phyloP scores from a whole-genome alignment of 768 basidiomycete genomes.

The Boletellus sp. region DNA sequence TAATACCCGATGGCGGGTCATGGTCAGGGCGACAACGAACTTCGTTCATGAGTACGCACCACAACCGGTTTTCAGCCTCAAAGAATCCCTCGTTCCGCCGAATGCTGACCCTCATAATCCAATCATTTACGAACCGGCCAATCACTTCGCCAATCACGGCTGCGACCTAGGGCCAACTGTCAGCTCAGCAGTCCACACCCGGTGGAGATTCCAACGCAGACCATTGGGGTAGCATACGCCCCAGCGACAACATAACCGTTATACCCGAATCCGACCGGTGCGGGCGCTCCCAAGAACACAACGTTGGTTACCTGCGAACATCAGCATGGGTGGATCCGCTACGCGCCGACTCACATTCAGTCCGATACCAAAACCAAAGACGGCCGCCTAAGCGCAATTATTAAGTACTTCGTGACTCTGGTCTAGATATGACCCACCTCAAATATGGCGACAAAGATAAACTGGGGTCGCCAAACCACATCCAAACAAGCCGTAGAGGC shows the following conservation, averaged over 20 bases:
- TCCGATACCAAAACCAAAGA: conserved; percentile 50
- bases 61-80: conserved; percentile 46
- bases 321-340: background rate
- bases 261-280: conserved; percentile 47
- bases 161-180: conserved; percentile 34
- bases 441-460: conserved; percentile 37
- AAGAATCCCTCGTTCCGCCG: conserved; percentile 49
- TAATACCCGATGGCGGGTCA: conserved; percentile 2
- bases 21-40: too few relatives aligned
- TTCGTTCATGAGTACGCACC: conserved; percentile 22
- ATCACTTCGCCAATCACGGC: conserved; percentile 49
- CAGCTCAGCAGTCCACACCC: background rate
- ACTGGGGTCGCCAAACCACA: conserved; percentile 49
- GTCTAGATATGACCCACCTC: conserved; percentile 27
- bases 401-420: background rate
- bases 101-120: conserved; percentile 42
- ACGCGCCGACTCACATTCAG: conserved; percentile 34
- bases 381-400: conserved; percentile 28
- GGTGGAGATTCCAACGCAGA: conserved; percentile 12
- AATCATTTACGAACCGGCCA: conserved; percentile 51
- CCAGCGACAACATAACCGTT: conserved; percentile 38
- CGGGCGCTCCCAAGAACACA: conserved; percentile 47
- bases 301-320: conserved; percentile 47
- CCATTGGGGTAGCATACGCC: conserved; percentile 44
- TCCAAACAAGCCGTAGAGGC: conserved; percentile 32